These are phyloP conservation scores for Inga leiocalycina DNA, from an alignment of 306 rosid species.

Conservation along the genomic window DNA sequence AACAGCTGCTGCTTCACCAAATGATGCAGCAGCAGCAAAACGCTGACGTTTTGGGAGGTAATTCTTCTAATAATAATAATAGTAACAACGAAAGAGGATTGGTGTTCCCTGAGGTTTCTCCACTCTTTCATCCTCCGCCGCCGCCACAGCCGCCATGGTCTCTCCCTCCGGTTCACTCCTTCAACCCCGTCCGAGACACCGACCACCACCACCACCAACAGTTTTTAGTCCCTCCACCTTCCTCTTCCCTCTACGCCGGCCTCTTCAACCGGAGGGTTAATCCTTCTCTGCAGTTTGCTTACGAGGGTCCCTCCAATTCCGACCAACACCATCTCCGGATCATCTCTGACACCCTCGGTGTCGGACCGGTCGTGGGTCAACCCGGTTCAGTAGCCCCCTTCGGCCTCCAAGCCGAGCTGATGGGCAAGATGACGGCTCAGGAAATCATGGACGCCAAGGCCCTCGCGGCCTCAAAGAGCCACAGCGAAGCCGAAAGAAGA, in stretches of 20 bases:
- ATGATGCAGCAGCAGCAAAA: constrained; percentile 50
- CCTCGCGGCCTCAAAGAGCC: constrained; percentile 89
- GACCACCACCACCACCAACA: constrained; percentile 50
- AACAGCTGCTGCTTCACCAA: constrained; percentile 64
- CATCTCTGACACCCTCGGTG: constrained; percentile 73
- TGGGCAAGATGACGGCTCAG: constrained; percentile 82
- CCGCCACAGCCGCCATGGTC: constrained; percentile 41
- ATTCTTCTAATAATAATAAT: not conserved
- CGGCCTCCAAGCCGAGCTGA: constrained; percentile 84
- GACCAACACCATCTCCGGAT: constrained; percentile 70
- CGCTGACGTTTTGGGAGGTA: constrained; percentile 40
- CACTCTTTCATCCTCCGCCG: constrained; percentile 50
- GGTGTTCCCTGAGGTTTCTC: constrained; percentile 56
- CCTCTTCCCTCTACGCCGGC: constrained; percentile 52
- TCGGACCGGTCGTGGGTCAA: constrained; percentile 62
- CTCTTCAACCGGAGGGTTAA: constrained; percentile 61
- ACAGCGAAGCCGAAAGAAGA: constrained; percentile 91
- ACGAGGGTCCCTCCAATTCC: constrained; percentile 61
- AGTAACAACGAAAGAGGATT: constrained; percentile 39
- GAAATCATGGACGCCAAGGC: constrained; percentile 97
- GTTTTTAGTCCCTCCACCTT: constrained; percentile 50
- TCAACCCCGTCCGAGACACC: constrained; percentile 50
- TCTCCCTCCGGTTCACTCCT: constrained; percentile 61
- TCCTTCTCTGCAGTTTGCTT: constrained; percentile 72
- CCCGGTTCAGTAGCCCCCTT: constrained; percentile 62